Evolutionary conservation across 441 rosid species (phyloP).

Genomic region (Populus hybrid): DNA sequence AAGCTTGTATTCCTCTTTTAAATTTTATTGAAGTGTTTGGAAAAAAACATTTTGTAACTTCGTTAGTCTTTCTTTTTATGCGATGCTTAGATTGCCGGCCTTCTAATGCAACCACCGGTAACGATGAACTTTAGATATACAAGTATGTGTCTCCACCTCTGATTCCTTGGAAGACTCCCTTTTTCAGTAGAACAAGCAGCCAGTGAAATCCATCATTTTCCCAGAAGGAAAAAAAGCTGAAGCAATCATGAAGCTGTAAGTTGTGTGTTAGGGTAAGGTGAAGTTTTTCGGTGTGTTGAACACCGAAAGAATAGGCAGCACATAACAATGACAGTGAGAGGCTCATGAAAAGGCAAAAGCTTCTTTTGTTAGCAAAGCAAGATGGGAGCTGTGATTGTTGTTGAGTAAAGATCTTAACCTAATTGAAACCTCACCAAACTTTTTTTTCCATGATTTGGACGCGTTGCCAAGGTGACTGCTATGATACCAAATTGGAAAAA

Average conservation of each 20-base stretch:
- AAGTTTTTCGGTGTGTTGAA: too few relatives aligned
- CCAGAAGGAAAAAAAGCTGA: background rate
- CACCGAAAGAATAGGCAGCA: too few relatives aligned
- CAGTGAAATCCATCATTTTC: background rate
- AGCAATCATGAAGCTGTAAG: background rate
- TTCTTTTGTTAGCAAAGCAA: conserved; percentile 10
- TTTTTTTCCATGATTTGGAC: background rate
- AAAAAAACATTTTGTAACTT: too few relatives aligned
- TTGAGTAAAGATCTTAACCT: conserved; percentile 10
- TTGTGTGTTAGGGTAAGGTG: too few relatives aligned
- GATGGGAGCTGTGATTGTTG: conserved; percentile 1
- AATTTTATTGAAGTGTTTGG: background rate
- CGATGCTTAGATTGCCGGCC: background rate
- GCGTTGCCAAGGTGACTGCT: background rate
- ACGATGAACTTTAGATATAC: background rate
- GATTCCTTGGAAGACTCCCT: background rate
- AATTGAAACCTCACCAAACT: background rate
- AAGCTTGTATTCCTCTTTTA: conserved; percentile 23
- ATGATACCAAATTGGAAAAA: background rate
- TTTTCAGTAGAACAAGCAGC: background rate
- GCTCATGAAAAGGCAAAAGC: background rate
- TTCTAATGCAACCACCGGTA: background rate
- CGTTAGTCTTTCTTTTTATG: background rate
- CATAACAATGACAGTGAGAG: too few relatives aligned
- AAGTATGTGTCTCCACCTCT: background rate